These are phyloP conservation scores for Macrocybe gigantea DNA, from an alignment of 768 basidiomycete species.

Conservation along the genomic window DNA sequence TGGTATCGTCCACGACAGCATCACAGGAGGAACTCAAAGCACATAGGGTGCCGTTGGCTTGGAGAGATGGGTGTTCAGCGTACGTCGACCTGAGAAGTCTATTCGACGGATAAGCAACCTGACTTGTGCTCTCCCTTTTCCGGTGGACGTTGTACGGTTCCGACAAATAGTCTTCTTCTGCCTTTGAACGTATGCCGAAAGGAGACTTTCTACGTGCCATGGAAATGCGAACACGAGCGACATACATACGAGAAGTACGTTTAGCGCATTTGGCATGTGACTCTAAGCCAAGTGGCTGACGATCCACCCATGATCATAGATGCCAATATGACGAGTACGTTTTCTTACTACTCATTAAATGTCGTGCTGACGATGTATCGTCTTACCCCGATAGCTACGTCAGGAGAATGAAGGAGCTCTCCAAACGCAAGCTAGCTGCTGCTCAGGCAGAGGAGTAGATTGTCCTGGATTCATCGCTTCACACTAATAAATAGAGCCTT, in stretches of 20 bases:
- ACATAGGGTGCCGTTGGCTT: slow-evolving; percentile 68
- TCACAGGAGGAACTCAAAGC: slow-evolving; percentile 80
- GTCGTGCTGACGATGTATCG: neutral
- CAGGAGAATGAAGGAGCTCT: slow-evolving; percentile 80
- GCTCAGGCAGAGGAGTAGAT: slow-evolving; percentile 29
- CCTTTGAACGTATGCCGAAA: slow-evolving; percentile 85
- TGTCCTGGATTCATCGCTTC: neutral
- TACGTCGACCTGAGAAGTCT: slow-evolving; percentile 34
- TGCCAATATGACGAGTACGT: slow-evolving; percentile 95
- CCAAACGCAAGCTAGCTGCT: slow-evolving; percentile 56
- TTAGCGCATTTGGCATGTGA: neutral
- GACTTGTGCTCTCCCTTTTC: slow-evolving; percentile 2
- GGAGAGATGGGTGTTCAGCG: slow-evolving; percentile 92
- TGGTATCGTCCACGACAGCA: slow-evolving; percentile 74
- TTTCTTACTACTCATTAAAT: neutral
- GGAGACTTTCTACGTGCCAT: slow-evolving; percentile 74
- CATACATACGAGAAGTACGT: slow-evolving; percentile 82
- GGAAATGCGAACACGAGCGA: slow-evolving; percentile 89
- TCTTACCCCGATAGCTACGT: slow-evolving; percentile 52
- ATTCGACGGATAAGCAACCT: slow-evolving; percentile 2
- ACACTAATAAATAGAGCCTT: neutral
- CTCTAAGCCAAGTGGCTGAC: neutral
- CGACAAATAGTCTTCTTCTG: slow-evolving; percentile 59
- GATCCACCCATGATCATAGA: slow-evolving; percentile 30
- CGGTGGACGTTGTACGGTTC: neutral